These are phyloP conservation scores for Euphorbia celastroides DNA, from an alignment of 441 rosid species.

Conservation along the genomic window DNA sequence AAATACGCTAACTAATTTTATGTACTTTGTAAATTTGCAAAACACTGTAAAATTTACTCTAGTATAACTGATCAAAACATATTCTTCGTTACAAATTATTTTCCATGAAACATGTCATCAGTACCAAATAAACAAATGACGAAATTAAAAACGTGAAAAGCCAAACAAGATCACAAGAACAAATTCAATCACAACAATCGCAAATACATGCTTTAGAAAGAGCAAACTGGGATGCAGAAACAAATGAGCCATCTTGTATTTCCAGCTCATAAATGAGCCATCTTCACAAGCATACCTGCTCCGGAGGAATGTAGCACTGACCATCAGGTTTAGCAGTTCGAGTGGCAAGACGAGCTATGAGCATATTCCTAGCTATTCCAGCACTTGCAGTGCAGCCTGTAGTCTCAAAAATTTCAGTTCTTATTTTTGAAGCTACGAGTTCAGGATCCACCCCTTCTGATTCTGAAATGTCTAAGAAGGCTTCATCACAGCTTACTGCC, in stretches of 20 bases:
- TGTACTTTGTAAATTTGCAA: neutral
- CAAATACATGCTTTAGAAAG: neutral
- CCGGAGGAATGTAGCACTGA: slow-evolving; percentile 66
- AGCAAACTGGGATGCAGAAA: neutral
- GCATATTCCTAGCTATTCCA: slow-evolving; percentile 87
- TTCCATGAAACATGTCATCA: neutral
- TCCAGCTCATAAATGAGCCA: neutral
- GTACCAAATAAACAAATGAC: neutral
- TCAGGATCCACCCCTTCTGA: slow-evolving; percentile 50
- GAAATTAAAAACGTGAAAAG: neutral
- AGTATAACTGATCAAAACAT: neutral
- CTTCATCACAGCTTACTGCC: slow-evolving; percentile 99
- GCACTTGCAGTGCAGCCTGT: slow-evolving; percentile 93
- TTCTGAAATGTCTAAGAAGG: slow-evolving; percentile 70
- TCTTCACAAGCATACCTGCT: slow-evolving; percentile 37
- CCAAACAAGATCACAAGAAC: neutral
- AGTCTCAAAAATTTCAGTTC: slow-evolving; percentile 68
- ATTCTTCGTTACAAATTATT: neutral
- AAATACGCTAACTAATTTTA: neutral
- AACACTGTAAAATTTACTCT: neutral
- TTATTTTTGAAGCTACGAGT: slow-evolving; percentile 55
- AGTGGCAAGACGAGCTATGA: slow-evolving; percentile 96
- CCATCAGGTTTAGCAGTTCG: slow-evolving; percentile 91
- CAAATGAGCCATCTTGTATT: neutral
- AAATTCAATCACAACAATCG: neutral